Evolutionary conservation across 2,329 filamentous ascomycete genomes (phyloP), one percentile per base, ranked within the genome.

Genomic region (Neurospora sp.): DNA sequence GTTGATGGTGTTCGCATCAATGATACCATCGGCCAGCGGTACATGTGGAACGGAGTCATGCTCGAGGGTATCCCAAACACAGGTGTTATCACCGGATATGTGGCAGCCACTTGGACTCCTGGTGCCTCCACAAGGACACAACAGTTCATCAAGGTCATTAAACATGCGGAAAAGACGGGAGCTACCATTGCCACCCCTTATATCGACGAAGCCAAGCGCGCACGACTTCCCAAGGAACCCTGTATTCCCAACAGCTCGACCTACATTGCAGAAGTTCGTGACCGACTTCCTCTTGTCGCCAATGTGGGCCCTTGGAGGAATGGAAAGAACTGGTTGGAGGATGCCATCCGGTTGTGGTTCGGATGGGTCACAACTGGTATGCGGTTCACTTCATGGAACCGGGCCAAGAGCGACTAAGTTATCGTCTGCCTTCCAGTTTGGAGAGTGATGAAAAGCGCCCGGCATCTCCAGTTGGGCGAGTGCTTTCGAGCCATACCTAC

Each of bases 51-150:
- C 75, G 85, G 85, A 5, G 80, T 84, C 69, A 90, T 92, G 89
- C 77, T 92, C 1, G 85, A 91, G 73, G 87, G 86, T 67, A 77
- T 91, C 1, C 90, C 90, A 6, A 93, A 92, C 75, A 79, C 86
- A 1, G 82, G 83, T 1, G 82, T 88, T 68, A 81, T 90, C 42
- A 82, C 90, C 62, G 90, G 90, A 9, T 92, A 92, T 77, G 85
- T 87, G 23, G 87, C 89, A 66, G 84, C 86, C 0, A 86, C 85
- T 0, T 93, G 90, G 90, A 92, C 90, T 0, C 84, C 90, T 0
- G 89, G 89, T 2, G 85, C 87, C 0, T 89, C 90, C 68, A 81
- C 83, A 2, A 82, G 84, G 2, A 81, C 81, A 1, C 80, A 82
- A 33, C 79, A 86, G 17, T 78, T 85, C 19, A 81, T 82, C 28